Percentiles rank a stretch among this genome's conserved stretches.
Evolutionary conservation across 2,329 filamentous ascomycete genomes (phyloP).

Genomic region (Aspergillus phoenicis): DNA sequence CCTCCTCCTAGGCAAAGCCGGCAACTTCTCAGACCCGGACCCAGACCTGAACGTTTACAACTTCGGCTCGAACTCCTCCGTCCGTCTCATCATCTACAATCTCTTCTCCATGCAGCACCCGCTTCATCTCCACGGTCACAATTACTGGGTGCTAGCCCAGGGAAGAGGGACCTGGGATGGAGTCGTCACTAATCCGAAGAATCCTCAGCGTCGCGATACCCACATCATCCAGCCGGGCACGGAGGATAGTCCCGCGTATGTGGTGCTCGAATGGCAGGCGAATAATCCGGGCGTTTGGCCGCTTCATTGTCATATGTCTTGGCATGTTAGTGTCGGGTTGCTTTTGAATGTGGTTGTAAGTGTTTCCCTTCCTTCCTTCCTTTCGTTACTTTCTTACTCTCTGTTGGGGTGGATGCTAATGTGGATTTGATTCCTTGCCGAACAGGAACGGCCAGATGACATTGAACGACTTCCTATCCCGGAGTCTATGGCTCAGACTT

Average conservation of each 20-base stretch:
- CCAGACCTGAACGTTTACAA: conserved; percentile 1
- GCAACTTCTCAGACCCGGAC: neutral
- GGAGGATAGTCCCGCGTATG: conserved; percentile 55
- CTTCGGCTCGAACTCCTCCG: neutral
- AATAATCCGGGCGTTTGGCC: conserved; percentile 59
- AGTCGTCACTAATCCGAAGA: conserved; percentile 13
- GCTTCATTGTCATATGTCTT: conserved; percentile 71
- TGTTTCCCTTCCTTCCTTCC: neutral
- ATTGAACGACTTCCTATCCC: too few species aligned
- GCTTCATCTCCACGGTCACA: conserved; percentile 15
- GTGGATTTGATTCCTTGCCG: too few species aligned
- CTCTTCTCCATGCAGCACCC: conserved; percentile 8
- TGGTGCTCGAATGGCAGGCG: conserved; percentile 56
- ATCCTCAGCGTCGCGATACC: conserved; percentile 69
- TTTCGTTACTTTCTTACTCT: neutral
- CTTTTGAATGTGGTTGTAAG: neutral
- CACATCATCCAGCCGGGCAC: conserved; percentile 58
- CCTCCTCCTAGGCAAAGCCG: neutral
- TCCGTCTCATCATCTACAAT: conserved; percentile 2
- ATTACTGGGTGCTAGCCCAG: conserved; percentile 12
- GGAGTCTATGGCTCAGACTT: too few species aligned
- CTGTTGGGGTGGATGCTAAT: too few species aligned
- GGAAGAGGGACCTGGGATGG: neutral
- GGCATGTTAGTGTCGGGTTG: neutral
- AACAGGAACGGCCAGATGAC: too few species aligned